These are phyloP conservation scores for Ganoderma lucidum DNA, from an alignment of 1,284 basidiomycete species.

Conservation along the genomic window DNA sequence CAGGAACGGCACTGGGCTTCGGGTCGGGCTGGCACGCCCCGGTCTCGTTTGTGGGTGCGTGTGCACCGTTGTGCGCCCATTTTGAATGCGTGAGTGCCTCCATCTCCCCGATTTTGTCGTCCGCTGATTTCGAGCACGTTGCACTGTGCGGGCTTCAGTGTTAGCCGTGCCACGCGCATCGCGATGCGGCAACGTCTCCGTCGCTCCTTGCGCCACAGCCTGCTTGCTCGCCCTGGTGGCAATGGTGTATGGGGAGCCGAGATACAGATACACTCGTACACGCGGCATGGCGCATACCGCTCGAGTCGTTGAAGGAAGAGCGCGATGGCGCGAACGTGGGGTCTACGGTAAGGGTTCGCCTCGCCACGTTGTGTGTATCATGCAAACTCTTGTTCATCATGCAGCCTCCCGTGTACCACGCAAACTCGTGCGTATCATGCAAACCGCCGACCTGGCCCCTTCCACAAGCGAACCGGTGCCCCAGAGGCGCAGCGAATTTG, in stretches of 20 bases:
- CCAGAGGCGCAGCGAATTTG: neutral
- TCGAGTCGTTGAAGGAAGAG: constrained; percentile 1
- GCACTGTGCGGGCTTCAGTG: neutral
- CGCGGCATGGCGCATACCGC: neutral
- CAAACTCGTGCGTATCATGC: neutral
- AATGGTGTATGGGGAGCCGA: neutral
- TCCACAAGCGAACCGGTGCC: neutral
- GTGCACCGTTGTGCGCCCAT: neutral
- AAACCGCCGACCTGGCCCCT: neutral
- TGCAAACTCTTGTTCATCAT: neutral
- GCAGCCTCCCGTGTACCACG: neutral
- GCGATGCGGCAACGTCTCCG: neutral
- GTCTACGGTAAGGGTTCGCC: neutral
- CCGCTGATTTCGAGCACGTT: neutral
- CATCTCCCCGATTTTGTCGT: neutral
- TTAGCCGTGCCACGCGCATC: neutral
- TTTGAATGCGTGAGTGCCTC: constrained; percentile 4
- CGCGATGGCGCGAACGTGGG: neutral
- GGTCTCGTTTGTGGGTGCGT: neutral
- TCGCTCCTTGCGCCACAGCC: neutral
- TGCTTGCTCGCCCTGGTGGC: neutral
- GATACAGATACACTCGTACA: neutral
- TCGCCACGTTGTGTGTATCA: neutral
- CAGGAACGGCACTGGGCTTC: neutral
- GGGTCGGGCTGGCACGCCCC: neutral